Conservation (phyloP, 2,329 filamentous ascomycete species). For the Nothophoma quercina region DNA sequence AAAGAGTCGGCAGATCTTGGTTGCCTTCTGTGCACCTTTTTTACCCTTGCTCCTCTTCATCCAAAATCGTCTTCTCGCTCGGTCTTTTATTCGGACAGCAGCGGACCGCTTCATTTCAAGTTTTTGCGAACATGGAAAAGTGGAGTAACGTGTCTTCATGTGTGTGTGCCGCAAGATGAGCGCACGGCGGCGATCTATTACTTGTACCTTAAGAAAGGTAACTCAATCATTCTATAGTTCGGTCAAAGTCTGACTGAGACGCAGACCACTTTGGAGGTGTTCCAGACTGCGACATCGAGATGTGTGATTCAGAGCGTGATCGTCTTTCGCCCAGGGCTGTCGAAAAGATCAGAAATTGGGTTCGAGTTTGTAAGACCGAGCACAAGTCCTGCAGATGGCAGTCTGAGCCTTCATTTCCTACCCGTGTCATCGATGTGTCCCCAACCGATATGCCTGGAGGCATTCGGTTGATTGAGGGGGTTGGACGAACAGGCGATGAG, state of each 20-base stretch:
- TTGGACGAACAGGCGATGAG: background rate
- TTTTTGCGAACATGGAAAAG: background rate
- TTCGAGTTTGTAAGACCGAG: background rate
- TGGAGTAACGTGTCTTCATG: slow-evolving; percentile 2
- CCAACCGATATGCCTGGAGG: background rate
- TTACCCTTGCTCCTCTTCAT: slow-evolving; percentile 12
- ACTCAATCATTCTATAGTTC: background rate
- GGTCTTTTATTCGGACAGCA: slow-evolving; percentile 5
- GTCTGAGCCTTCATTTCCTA: background rate
- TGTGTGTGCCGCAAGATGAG: slow-evolving; percentile 9
- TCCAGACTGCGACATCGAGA: background rate
- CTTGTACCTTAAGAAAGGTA: slow-evolving; percentile 11
- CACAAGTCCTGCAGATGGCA: slow-evolving; percentile 1
- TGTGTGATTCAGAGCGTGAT: slow-evolving; percentile 4
- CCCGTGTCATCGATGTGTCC: slow-evolving; percentile 5
- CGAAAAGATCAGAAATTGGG: slow-evolving; percentile 3
- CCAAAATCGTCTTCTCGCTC: slow-evolving; percentile 3
- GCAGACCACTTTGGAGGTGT: background rate
- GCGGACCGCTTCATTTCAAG: slow-evolving; percentile 8
- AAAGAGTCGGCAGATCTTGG: slow-evolving; percentile 2
- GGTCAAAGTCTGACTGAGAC: background rate
- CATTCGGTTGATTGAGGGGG: slow-evolving; percentile 6
- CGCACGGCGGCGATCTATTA: slow-evolving; percentile 6
- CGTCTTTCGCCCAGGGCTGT: slow-evolving; percentile 2
- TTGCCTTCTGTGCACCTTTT: slow-evolving; percentile 12